phyloP scores from a whole-genome alignment of 306 rosid species.

The Biancaea sappan region DNA sequence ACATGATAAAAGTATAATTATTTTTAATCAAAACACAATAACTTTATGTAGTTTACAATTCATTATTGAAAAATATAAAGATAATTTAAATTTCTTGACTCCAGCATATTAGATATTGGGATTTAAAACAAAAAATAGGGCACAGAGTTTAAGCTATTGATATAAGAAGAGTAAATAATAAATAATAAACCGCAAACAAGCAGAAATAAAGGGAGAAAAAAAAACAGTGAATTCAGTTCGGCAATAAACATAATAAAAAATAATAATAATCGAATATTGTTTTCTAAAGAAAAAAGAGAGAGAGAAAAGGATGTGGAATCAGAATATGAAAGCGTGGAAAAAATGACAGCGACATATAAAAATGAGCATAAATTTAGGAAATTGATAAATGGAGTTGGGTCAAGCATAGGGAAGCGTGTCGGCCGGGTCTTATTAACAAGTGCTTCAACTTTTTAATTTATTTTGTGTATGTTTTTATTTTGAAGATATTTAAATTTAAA shows the following conservation, averaged over 20 bases:
- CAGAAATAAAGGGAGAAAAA: neutral
- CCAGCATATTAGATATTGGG: too few species aligned
- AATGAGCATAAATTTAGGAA: neutral
- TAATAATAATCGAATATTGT: too few species aligned
- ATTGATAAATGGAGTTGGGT: neutral
- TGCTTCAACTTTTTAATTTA: neutral
- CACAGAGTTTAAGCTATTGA: neutral
- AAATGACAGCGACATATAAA: constrained; percentile 8
- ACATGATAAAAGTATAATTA: too few species aligned
- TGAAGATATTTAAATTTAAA: too few species aligned
- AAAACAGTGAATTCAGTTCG: too few species aligned
- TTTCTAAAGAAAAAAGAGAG: neutral
- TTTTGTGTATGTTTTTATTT: too few species aligned
- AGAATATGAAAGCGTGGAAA: neutral
- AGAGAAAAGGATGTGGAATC: constrained; percentile 7
- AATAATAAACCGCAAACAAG: neutral
- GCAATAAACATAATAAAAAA: neutral
- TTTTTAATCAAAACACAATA: too few species aligned
- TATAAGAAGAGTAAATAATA: neutral
- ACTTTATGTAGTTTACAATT: too few species aligned
- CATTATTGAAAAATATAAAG: too few species aligned
- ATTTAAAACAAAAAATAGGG: neutral
- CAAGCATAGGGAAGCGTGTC: constrained; percentile 41
- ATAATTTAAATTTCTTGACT: too few species aligned
- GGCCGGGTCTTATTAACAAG: constrained; percentile 31